Percentiles rank a stretch among this genome's conserved stretches.
Evolutionary conservation across 2,329 filamentous ascomycete genomes (phyloP).

Genomic region (Colletotrichum paranaense): DNA sequence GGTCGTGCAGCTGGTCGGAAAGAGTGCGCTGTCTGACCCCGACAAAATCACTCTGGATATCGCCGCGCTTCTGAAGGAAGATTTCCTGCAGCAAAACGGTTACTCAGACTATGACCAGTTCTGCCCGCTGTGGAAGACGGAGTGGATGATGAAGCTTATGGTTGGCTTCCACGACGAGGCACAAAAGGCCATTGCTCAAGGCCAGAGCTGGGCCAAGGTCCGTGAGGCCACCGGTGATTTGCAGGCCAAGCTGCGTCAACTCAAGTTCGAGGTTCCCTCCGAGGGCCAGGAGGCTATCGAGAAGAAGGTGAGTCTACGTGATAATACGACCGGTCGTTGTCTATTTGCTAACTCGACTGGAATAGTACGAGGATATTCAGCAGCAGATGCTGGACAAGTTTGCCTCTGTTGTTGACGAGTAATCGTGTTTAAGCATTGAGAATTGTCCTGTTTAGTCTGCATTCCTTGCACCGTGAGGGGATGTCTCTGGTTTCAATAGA

Average conservation of each 20-base stretch:
- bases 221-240: conserved; percentile 90
- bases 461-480: conserved; percentile 20
- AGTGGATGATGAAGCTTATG: conserved; percentile 99
- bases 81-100: conserved; percentile 98
- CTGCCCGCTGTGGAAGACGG: conserved; percentile 99
- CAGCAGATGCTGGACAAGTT: conserved; percentile 98
- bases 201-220: conserved; percentile 92
- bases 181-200: conserved; percentile 93
- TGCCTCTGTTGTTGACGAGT: conserved; percentile 95
- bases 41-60: conserved; percentile 99
- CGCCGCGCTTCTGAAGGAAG: conserved; percentile 92
- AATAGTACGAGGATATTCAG: conserved; percentile 89
- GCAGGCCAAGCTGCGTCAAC: conserved; percentile 84
- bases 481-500: conserved; percentile 29
- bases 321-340: not conserved
- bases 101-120: conserved; percentile 99
- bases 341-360: conserved; percentile 50
- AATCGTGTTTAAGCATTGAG: conserved; percentile 46
- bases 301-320: conserved; percentile 76
- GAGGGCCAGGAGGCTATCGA: conserved; percentile 83
- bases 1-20: conserved; percentile 97
- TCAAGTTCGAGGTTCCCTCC: conserved; percentile 96
- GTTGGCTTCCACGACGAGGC: conserved; percentile 98
- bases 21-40: conserved; percentile 92
- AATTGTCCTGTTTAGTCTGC: conserved; percentile 20